Percentiles rank a stretch among this genome's conserved stretches.
Evolutionary conservation across 106 monocot species (phyloP).

Genomic region (Dendrobium huoshanense): DNA sequence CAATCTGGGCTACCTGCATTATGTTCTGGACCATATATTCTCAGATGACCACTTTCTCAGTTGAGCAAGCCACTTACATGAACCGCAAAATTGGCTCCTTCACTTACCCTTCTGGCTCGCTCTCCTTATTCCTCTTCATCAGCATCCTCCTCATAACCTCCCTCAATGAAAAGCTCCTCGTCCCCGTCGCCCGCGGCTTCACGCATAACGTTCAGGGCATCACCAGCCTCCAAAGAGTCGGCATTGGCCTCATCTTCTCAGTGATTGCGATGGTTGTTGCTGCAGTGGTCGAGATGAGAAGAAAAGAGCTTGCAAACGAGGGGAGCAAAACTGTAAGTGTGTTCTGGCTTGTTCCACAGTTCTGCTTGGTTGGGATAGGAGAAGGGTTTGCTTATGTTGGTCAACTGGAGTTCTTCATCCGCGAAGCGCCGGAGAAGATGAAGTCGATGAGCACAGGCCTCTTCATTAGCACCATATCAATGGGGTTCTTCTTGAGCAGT

Average conservation of each 20-base stretch:
- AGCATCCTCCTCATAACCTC: constrained; percentile 75
- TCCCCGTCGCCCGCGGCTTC: constrained; percentile 47
- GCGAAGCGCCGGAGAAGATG: constrained; percentile 79
- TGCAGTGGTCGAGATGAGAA: constrained; percentile 33
- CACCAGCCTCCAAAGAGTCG: constrained; percentile 71
- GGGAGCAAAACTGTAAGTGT: constrained; percentile 26
- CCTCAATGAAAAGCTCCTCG: constrained; percentile 70
- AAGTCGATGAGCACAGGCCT: constrained; percentile 94
- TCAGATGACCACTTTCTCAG: constrained; percentile 92
- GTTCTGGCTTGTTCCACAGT: constrained; percentile 89
- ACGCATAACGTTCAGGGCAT: constrained; percentile 52
- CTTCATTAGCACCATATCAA: constrained; percentile 65
- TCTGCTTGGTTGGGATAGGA: constrained; percentile 65
- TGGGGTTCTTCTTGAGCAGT: constrained; percentile 88
- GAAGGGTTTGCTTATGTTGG: constrained; percentile 85
- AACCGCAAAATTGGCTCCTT: constrained; percentile 49
- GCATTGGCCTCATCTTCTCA: constrained; percentile 56
- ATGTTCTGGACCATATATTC: constrained; percentile 97
- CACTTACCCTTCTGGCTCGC: constrained; percentile 60
- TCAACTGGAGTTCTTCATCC: constrained; percentile 88
- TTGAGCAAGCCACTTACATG: constrained; percentile 88
- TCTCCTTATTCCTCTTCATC: constrained; percentile 81
- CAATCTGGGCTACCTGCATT: constrained; percentile 89
- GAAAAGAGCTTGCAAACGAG: constrained; percentile 12
- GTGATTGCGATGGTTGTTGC: constrained; percentile 56